A percentile compares a stretch with the other conserved stretches of the same genome.
phyloP scores from a whole-genome alignment of 1,284 basidiomycete genomes.

The Fomitopsis betulina region DNA sequence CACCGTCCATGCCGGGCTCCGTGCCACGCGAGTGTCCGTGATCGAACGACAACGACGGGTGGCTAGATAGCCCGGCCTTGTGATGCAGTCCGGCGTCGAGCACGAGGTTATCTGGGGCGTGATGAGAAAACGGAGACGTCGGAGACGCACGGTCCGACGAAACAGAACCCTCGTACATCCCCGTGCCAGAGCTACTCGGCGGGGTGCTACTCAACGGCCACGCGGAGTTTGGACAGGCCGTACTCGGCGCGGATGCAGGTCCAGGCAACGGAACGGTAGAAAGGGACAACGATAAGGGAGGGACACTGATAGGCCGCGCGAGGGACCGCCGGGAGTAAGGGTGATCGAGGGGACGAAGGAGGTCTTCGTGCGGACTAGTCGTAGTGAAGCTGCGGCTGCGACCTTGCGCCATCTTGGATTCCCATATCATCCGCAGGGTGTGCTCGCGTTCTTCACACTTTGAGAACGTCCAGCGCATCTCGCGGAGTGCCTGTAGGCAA shows the following conservation, averaged over 20 bases:
- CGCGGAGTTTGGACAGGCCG: constrained; percentile 27
- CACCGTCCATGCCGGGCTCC: neutral
- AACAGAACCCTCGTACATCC: constrained; percentile 17
- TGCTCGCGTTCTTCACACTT: constrained; percentile 68
- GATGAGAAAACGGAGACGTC: constrained; percentile 18
- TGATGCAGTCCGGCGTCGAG: constrained; percentile 13
- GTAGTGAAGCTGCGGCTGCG: constrained; percentile 19
- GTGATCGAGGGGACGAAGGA: constrained; percentile 15
- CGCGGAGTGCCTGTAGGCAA: constrained; percentile 67
- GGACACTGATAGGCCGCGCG: constrained; percentile 28
- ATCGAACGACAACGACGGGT: constrained; percentile 14
- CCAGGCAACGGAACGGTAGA: constrained; percentile 15
- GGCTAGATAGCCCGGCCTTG: constrained; percentile 10
- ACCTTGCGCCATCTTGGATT: constrained; percentile 19
- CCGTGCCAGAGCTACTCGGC: constrained; percentile 21
- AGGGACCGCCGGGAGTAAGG: constrained; percentile 22
- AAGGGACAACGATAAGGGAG: constrained; percentile 24
- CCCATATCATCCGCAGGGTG: constrained; percentile 58
- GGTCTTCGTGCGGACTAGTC: constrained; percentile 20
- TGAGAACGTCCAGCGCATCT: constrained; percentile 79
- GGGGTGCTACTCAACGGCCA: constrained; percentile 27
- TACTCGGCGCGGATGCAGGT: constrained; percentile 28
- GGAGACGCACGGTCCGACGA: constrained; percentile 21
- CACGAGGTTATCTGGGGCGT: constrained; percentile 14
- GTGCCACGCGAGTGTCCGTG: constrained; percentile 12